These are phyloP conservation scores for Suillus sp. DNA, from an alignment of 768 basidiomycete genomes.

Conservation along the genomic window DNA sequence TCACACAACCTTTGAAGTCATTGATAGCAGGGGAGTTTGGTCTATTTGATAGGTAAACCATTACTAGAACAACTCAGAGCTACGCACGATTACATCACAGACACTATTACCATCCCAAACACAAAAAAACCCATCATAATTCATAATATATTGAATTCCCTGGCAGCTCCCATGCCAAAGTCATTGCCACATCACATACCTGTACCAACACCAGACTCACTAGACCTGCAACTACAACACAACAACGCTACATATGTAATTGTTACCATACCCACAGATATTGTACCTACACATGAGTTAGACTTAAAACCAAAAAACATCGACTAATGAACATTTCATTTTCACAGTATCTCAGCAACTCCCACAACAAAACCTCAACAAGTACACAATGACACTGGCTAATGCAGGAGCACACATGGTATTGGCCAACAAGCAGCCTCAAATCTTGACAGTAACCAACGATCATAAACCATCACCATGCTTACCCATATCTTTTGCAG, in stretches of 20 bases:
- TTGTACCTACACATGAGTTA: too few species aligned
- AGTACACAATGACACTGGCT: neutral
- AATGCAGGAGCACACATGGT: neutral
- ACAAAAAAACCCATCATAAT: neutral
- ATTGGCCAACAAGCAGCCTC: neutral
- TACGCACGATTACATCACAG: constrained; percentile 26
- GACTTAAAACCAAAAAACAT: neutral
- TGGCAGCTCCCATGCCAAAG: neutral
- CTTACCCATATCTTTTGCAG: neutral
- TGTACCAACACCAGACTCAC: too few species aligned
- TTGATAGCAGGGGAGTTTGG: constrained; percentile 30
- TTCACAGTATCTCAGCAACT: neutral
- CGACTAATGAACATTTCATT: neutral
- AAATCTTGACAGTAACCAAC: neutral
- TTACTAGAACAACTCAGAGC: constrained; percentile 24
- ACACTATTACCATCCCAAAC: neutral
- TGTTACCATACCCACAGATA: too few species aligned
- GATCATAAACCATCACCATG: neutral
- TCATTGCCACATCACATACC: too few species aligned
- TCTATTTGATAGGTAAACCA: constrained; percentile 34
- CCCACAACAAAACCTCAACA: too few species aligned
- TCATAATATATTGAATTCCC: neutral
- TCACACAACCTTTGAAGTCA: constrained; percentile 6
- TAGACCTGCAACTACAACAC: too few species aligned
- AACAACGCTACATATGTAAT: too few species aligned